A percentile compares a stretch with the other conserved stretches of the same genome.
Conservation (phyloP, 371 early-diverging fungal genomes). For the Massospora cicadina region DNA sequence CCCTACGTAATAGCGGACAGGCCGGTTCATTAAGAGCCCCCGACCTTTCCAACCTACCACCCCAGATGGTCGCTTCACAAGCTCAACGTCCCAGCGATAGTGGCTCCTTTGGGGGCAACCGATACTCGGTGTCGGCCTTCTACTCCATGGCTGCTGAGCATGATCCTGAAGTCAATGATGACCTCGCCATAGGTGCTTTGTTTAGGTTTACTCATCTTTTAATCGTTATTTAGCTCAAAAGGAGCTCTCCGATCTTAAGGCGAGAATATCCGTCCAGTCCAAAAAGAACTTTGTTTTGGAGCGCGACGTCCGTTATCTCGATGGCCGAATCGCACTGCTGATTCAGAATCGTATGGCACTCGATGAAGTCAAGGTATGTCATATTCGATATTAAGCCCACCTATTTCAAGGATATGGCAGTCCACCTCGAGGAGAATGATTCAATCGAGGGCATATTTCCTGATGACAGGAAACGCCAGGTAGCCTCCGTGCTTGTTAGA, state of each 20-base stretch:
- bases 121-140: conserved; percentile 72
- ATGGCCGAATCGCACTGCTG: conserved; percentile 79
- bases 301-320: conserved; percentile 82
- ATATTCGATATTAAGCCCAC: background rate
- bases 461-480: conserved; percentile 69
- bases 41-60: background rate
- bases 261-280: conserved; percentile 75
- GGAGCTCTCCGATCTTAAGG: conserved; percentile 66
- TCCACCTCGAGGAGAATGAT: conserved; percentile 54
- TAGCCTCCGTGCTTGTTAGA: conserved; percentile 11
- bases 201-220: background rate
- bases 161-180: conserved; percentile 84
- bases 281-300: conserved; percentile 91
- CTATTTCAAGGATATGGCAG: conserved; percentile 40
- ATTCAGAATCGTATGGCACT: conserved; percentile 88
- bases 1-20: background rate
- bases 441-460: conserved; percentile 47
- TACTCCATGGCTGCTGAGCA: conserved; percentile 90
- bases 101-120: conserved; percentile 25
- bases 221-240: conserved; percentile 42
- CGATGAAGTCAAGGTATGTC: conserved; percentile 38
- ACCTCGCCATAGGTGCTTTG: conserved; percentile 51
- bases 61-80: background rate
- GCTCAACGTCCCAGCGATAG: conserved; percentile 1
- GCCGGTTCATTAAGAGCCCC: background rate